phyloP scores from a whole-genome alignment of 345 rosid genomes.

The Luvunga scandens region DNA sequence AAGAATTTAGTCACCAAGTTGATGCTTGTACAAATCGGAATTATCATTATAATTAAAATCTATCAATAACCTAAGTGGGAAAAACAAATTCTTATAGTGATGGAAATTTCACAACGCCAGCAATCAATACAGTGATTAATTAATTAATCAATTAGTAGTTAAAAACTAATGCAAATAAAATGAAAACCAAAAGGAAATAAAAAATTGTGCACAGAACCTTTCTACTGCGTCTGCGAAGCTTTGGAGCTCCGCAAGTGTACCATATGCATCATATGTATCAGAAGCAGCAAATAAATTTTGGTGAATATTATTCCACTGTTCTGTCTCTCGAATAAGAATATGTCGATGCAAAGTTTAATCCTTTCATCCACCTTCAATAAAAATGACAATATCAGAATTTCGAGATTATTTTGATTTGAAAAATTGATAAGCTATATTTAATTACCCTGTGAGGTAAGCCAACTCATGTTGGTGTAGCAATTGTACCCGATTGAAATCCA shows the following conservation, averaged over 20 bases:
- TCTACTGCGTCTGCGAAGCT: slow-evolving; percentile 4
- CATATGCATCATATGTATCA: slow-evolving; percentile 13
- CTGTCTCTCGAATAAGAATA: slow-evolving; percentile 12
- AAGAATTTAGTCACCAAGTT: not conserved
- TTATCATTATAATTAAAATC: no score
- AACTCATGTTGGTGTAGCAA: slow-evolving; percentile 12
- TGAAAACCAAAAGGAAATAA: no score
- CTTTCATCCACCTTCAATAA: slow-evolving; percentile 17
- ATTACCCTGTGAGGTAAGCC: not conserved
- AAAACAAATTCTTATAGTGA: no score
- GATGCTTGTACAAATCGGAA: no score
- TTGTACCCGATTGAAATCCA: not conserved
- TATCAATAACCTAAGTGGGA: no score
- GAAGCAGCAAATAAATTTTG: not conserved
- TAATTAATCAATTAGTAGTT: no score
- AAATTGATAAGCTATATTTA: no score
- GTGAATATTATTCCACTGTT: not conserved
- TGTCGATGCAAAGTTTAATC: not conserved
- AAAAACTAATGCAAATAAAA: no score
- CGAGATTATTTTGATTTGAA: no score
- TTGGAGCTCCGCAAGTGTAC: slow-evolving; percentile 13
- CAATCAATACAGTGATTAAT: no score
- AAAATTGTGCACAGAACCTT: not conserved
- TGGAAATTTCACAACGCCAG: no score
- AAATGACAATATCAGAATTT: no score